Evolutionary conservation across 345 rosid genomes (phyloP).

Genomic region (Bruguiera gymnorhiza): DNA sequence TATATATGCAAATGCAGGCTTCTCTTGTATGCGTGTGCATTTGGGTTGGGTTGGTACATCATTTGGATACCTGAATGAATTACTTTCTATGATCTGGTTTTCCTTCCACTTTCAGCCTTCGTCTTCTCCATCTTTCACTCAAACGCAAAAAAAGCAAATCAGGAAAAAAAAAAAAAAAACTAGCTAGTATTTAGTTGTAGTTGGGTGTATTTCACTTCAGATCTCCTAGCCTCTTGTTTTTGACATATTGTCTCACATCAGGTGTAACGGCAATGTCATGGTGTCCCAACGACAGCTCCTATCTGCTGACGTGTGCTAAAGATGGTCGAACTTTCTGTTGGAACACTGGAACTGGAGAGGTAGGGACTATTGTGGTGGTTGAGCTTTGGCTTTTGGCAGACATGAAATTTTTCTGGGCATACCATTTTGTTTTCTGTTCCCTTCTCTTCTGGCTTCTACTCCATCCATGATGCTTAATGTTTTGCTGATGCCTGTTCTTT

Average conservation of each 20-base stretch:
- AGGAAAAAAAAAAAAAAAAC: too few species aligned
- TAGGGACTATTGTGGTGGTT: conserved; percentile 25
- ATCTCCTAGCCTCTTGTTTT: neutral
- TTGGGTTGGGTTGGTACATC: too few species aligned
- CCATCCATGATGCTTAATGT: neutral
- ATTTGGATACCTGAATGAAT: too few species aligned
- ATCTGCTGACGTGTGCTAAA: conserved; percentile 94
- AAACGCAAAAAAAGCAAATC: too few species aligned
- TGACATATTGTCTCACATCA: conserved; percentile 22
- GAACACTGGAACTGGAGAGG: conserved; percentile 91
- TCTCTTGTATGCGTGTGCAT: too few species aligned
- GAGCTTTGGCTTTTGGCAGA: conserved; percentile 4
- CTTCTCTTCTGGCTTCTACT: neutral
- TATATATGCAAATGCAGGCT: too few species aligned
- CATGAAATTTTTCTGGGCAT: neutral
- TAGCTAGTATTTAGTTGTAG: too few species aligned
- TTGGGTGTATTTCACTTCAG: neutral
- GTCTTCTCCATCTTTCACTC: too few species aligned
- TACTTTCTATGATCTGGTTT: too few species aligned
- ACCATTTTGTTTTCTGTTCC: conserved; percentile 1
- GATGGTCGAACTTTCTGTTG: conserved; percentile 99
- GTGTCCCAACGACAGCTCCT: conserved; percentile 97
- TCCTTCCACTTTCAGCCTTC: too few species aligned
- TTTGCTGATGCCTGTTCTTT: neutral
- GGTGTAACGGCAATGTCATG: conserved; percentile 99